These are phyloP conservation scores for Volvariella surrecta DNA, from an alignment of 1,284 basidiomycete genomes.

Conservation along the genomic window DNA sequence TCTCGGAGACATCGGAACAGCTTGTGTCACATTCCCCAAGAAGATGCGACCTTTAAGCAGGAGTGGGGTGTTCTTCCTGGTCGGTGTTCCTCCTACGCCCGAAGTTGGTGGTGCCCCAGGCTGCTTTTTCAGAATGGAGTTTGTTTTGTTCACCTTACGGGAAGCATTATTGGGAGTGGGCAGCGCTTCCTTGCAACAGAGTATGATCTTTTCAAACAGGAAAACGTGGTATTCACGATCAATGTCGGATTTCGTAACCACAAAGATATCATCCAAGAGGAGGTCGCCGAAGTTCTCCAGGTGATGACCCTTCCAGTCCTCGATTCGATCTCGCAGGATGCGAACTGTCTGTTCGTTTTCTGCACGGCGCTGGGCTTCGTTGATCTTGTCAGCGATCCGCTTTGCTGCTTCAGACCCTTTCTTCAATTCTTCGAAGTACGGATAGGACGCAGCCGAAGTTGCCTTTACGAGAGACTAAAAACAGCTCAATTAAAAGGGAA, in stretches of 20 bases:
- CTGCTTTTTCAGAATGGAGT: constrained; percentile 74
- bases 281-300: constrained; percentile 90
- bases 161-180: constrained; percentile 40
- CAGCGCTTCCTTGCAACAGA: constrained; percentile 90
- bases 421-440: constrained; percentile 76
- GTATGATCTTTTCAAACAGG: constrained; percentile 97
- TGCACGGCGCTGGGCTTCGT: constrained; percentile 86
- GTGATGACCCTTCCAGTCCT: constrained; percentile 99
- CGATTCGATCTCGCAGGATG: constrained; percentile 84
- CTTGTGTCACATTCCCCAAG: constrained; percentile 89
- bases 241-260: constrained; percentile 93
- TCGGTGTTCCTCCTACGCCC: constrained; percentile 42
- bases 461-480: constrained; percentile 72
- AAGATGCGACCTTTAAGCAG: constrained; percentile 97
- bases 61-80: constrained; percentile 73
- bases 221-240: constrained; percentile 99
- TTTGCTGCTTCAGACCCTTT: constrained; percentile 82
- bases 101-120: constrained; percentile 31
- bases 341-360: constrained; percentile 86
- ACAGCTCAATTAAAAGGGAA: constrained; percentile 6
- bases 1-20: constrained; percentile 47
- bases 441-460: constrained; percentile 55
- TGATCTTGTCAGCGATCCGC: constrained; percentile 92
- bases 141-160: constrained; percentile 62
- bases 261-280: constrained; percentile 90